Evolutionary conservation across 1,284 basidiomycete species (phyloP).

Genomic region (Microbotryomycetes sp.): DNA sequence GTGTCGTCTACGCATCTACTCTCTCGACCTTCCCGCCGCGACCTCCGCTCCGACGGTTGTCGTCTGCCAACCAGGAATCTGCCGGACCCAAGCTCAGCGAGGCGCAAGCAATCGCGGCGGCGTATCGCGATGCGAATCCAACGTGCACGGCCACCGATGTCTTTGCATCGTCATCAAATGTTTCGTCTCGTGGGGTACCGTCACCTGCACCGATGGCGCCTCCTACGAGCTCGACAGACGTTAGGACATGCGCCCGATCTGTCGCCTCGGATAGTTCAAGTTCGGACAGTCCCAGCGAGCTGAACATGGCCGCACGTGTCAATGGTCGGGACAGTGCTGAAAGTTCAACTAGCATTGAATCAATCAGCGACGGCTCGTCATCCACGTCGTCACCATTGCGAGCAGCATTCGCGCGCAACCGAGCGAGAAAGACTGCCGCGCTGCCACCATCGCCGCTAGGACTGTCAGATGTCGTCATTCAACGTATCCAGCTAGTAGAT

Average conservation of each 20-base stretch:
- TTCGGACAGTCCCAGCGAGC: not conserved
- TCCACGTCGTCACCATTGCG: too few species aligned
- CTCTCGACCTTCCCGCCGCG: conserved; percentile 28
- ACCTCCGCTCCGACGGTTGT: conserved; percentile 16
- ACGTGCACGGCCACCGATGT: too few species aligned
- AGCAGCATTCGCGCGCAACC: too few species aligned
- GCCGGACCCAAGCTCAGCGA: conserved; percentile 9
- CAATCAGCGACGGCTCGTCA: conserved; percentile 1
- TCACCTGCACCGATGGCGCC: not conserved
- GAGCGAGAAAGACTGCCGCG: not conserved
- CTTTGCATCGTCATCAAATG: not conserved
- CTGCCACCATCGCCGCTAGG: not conserved
- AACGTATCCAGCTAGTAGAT: conserved; percentile 6
- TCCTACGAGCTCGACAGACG: not conserved
- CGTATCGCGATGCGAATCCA: conserved; percentile 9
- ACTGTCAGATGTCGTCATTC: not conserved
- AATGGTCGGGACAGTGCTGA: not conserved
- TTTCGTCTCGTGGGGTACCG: not conserved
- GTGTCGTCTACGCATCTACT: conserved; percentile 29
- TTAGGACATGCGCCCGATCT: not conserved
- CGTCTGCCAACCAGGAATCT: not conserved
- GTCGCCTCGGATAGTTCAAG: not conserved
- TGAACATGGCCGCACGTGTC: not conserved
- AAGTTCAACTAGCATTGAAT: conserved; percentile 12
- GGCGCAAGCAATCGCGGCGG: conserved; percentile 11